Base-by-base conservation (phyloP, 2,329 filamentous ascomycete species). In the Xylariaceae sp. region DNA sequence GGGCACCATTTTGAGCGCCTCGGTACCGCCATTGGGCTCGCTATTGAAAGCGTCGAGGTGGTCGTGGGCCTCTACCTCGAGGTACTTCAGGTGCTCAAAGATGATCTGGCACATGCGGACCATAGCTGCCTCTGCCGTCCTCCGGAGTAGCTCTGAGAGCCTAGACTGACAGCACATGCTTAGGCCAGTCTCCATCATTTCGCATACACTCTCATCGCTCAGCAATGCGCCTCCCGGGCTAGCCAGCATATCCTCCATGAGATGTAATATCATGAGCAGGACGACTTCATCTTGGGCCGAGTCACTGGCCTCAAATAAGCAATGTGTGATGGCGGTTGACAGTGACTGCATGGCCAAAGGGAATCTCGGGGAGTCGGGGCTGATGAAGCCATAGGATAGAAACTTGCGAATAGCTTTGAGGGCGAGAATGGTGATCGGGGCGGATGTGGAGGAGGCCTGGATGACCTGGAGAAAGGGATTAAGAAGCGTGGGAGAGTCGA, bases 91-190 rank as follows among this genome's bases (percentile, higher is more conserved):
- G 52, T 95, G 85, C 68, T 91, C 88, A 66, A 99, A 99, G 62
- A 99, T 96, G 58, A 96, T 90, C 71, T 99, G 94, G 66, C 94
- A 97, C 94, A 99, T 99, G 58, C 90, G 89, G 41, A 97, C 89
- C 91, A 99, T 96, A 47, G 90, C 87, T 64, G 95, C 94, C 70
- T 99, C 94, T 2, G 94, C 94, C 17, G 91, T 95, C 56, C 91
- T 81, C 56, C 92, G 83, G 47, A 99, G 74, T 4, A 97, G 84
- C 61, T 96, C 91, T 10, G 91, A 96, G 53, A 97, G 84, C 48
- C 92, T 83, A 48, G 89, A 83, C 64, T 97, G 91, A 56, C 92
- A 99, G 74, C 94, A 99, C 75, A 99, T 97, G 64, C 90, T 96
- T 58, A 99, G 71, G 1, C 92, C 94, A 1, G 90, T 92, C 67